Evolutionary conservation across 352 stramenopile genomes (phyloP).

Genomic region (Aphanomyces cochlioides): DNA sequence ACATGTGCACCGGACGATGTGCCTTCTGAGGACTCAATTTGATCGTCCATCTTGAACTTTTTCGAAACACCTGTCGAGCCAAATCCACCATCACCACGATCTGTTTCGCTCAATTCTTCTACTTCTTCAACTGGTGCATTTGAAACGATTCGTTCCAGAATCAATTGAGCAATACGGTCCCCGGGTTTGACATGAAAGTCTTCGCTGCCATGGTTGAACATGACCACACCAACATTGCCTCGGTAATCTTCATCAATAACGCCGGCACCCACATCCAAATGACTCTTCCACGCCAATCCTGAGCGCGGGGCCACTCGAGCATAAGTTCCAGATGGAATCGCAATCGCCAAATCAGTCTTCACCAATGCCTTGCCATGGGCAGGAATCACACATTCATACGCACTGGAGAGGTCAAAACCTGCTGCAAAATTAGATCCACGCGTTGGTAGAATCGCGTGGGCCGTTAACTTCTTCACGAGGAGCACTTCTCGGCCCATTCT

Average conservation of each 20-base stretch:
- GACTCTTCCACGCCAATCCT: slow-evolving; percentile 96
- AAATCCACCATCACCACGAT: slow-evolving; percentile 93
- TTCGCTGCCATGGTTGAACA: slow-evolving; percentile 96
- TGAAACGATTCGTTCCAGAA: slow-evolving; percentile 92
- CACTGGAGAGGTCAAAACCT: slow-evolving; percentile 79
- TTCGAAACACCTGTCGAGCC: slow-evolving; percentile 90
- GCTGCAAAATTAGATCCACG: slow-evolving; percentile 73
- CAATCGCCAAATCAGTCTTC: slow-evolving; percentile 96
- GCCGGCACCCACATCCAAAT: slow-evolving; percentile 97
- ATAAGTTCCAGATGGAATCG: slow-evolving; percentile 93
- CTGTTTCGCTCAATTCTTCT: slow-evolving; percentile 93
- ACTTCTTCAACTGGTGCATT: slow-evolving; percentile 90
- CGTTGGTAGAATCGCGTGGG: slow-evolving; percentile 73
- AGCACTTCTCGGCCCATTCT: slow-evolving; percentile 37
- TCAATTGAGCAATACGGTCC: slow-evolving; percentile 97
- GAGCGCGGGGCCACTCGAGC: slow-evolving; percentile 90
- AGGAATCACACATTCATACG: slow-evolving; percentile 86
- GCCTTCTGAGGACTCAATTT: not conserved
- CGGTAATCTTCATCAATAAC: slow-evolving; percentile 98
- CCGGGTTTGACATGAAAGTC: slow-evolving; percentile 94
- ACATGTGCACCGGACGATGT: not conserved
- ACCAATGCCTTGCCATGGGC: slow-evolving; percentile 91
- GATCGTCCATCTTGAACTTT: slow-evolving; percentile 45
- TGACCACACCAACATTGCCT: slow-evolving; percentile 96
- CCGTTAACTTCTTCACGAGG: slow-evolving; percentile 80